Conservation (phyloP, 2,329 filamentous ascomycete genomes). For the Colletotrichum sp. region DNA sequence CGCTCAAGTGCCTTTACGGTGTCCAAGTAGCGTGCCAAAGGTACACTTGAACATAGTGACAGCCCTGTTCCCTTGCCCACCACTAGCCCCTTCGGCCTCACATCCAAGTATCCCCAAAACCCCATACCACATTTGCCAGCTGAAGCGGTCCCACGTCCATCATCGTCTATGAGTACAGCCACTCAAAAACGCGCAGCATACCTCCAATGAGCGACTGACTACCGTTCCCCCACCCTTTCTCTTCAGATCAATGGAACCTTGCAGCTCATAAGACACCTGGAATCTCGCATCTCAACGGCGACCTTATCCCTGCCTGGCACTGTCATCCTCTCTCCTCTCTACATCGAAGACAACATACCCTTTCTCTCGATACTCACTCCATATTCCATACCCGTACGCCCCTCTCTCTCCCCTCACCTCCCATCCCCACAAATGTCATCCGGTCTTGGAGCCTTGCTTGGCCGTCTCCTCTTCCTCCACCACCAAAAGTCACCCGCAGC, state of each 20-base stretch:
- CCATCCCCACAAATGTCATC: constrained; percentile 23
- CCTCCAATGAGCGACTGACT: constrained; percentile 11
- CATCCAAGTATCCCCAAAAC: not conserved
- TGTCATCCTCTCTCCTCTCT: not conserved
- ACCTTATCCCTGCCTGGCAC: constrained; percentile 15
- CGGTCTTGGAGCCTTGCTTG: constrained; percentile 6
- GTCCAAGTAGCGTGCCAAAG: constrained; percentile 5
- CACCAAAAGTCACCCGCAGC: constrained; percentile 15
- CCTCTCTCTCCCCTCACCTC: not conserved
- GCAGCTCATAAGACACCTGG: constrained; percentile 22
- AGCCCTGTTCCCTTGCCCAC: constrained; percentile 9
- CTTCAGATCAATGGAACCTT: constrained; percentile 21
- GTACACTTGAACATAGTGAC: constrained; percentile 1
- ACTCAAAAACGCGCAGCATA: constrained; percentile 3
- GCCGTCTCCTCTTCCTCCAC: constrained; percentile 5
- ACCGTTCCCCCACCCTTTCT: constrained; percentile 16
- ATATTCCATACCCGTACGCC: not conserved
- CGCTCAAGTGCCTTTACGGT: not conserved
- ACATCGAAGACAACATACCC: not conserved
- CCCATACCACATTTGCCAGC: constrained; percentile 1
- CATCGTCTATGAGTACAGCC: constrained; percentile 7
- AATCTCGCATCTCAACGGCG: constrained; percentile 24
- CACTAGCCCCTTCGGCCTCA: not conserved
- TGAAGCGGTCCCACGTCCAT: constrained; percentile 3
- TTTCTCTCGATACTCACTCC: not conserved